Evolutionary conservation across 495 filamentous ascomycete species (phyloP).

Genomic region (Hypoxylon intermedium): DNA sequence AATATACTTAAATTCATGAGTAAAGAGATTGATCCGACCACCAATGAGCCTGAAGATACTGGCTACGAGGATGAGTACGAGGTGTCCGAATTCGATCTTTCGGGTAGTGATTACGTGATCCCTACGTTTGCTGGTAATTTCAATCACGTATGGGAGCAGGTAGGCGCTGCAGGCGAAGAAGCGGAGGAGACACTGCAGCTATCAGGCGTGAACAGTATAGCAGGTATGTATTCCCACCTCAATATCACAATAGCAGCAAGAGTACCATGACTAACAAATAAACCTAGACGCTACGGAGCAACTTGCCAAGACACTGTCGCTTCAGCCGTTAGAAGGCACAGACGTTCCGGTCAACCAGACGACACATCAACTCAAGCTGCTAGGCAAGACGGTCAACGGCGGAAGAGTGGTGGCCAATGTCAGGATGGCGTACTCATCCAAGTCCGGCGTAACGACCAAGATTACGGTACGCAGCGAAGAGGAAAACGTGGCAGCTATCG

Average conservation of each 20-base stretch:
- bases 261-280: conserved; percentile 47
- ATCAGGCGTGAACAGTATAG: conserved; percentile 87
- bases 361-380: conserved; percentile 93
- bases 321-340: conserved; percentile 93
- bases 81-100: conserved; percentile 90
- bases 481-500: conserved; percentile 83
- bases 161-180: conserved; percentile 85
- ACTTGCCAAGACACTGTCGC: conserved; percentile 80
- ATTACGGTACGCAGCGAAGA: conserved; percentile 90
- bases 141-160: conserved; percentile 95
- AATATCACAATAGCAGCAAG: not conserved
- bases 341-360: conserved; percentile 85
- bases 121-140: conserved; percentile 95
- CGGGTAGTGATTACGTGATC: conserved; percentile 90
- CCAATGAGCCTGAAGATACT: conserved; percentile 85
- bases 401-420: conserved; percentile 87
- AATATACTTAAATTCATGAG: conserved; percentile 96
- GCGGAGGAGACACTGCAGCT: conserved; percentile 91
- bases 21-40: conserved; percentile 97
- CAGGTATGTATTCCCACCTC: conserved; percentile 66
- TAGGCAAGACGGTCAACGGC: conserved; percentile 92
- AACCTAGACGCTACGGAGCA: conserved; percentile 90
- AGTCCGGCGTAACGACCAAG: conserved; percentile 93
- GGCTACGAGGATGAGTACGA: conserved; percentile 99
- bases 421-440: conserved; percentile 91